A percentile compares a stretch with the other conserved stretches of the same genome.
These are phyloP conservation scores for Lolium rigidum DNA, from an alignment of 176 grass and related monocot species.

Conservation along the genomic window DNA sequence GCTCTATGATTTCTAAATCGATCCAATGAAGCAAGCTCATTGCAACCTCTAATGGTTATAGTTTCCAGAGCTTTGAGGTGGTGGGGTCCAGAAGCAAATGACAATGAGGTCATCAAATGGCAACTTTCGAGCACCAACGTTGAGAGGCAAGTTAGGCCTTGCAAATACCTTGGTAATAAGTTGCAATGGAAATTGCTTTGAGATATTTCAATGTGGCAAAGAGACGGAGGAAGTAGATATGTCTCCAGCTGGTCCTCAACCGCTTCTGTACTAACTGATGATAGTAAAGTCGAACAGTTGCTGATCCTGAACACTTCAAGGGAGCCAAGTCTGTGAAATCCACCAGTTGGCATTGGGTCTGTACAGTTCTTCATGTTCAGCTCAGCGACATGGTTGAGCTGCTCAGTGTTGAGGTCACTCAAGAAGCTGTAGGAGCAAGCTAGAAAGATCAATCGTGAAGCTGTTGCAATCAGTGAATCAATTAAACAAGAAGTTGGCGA, in stretches of 20 bases:
- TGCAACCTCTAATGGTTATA: conserved; percentile 53
- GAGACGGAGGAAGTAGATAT: conserved; percentile 39
- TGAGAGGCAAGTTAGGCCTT: conserved; percentile 35
- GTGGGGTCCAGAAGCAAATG: conserved; percentile 28
- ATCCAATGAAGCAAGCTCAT: conserved; percentile 43
- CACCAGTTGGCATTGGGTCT: conserved; percentile 34
- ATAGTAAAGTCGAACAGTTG: conserved; percentile 27
- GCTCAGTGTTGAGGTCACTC: conserved; percentile 21
- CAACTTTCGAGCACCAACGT: conserved; percentile 34
- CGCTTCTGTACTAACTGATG: conserved; percentile 36
- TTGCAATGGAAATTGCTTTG: conserved; percentile 40
- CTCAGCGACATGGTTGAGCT: conserved; percentile 42
- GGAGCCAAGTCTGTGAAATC: conserved; percentile 41
- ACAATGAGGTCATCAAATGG: conserved; percentile 43
- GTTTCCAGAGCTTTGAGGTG: conserved; percentile 37
- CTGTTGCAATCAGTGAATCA: conserved; percentile 37
- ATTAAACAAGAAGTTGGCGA: conserved; percentile 35
- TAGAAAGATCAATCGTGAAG: conserved; percentile 32
- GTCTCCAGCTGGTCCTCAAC: conserved; percentile 12
- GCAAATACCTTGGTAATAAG: conserved; percentile 37
- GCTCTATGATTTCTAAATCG: conserved; percentile 44
- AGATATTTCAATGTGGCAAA: conserved; percentile 46
- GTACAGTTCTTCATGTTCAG: conserved; percentile 43
- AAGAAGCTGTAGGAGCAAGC: conserved; percentile 45
- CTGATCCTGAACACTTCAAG: conserved; percentile 45